These are phyloP conservation scores for Gastrodia elata DNA, from an alignment of 106 monocot species.

Conservation along the genomic window DNA sequence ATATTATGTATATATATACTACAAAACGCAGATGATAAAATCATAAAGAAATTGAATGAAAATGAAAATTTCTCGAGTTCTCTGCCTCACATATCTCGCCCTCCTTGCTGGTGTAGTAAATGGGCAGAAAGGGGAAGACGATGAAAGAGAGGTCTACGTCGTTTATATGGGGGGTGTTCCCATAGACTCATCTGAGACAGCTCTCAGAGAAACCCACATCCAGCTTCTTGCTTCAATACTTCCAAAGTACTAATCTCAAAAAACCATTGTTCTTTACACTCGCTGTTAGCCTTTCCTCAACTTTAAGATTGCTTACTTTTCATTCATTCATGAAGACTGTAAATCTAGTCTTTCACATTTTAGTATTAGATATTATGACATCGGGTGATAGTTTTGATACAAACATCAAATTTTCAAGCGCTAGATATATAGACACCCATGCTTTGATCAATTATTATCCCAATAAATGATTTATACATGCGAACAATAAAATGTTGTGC, in stretches of 20 bases:
- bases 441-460: too few relatives aligned
- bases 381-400: not conserved
- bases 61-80: slow-evolving; percentile 6
- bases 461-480: too few relatives aligned
- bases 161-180: slow-evolving; percentile 56
- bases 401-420: not conserved
- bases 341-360: too few relatives aligned
- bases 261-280: too few relatives aligned
- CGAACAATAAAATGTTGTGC: too few relatives aligned
- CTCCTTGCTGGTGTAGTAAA: not conserved
- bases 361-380: too few relatives aligned
- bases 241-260: too few relatives aligned
- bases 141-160: slow-evolving; percentile 30
- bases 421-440: too few relatives aligned
- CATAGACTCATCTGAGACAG: slow-evolving; percentile 8
- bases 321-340: too few relatives aligned
- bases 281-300: too few relatives aligned
- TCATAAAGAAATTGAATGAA: too few relatives aligned
- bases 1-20: not conserved
- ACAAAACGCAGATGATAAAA: not conserved
- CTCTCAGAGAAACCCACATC: slow-evolving; percentile 28
- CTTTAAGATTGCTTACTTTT: too few relatives aligned
- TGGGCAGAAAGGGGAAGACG: slow-evolving; percentile 14
- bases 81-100: not conserved
- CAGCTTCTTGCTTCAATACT: slow-evolving; percentile 42